Base-by-base conservation (phyloP, 225 moss, liverwort and hornwort genomes). In the Polytrichum formosum region DNA sequence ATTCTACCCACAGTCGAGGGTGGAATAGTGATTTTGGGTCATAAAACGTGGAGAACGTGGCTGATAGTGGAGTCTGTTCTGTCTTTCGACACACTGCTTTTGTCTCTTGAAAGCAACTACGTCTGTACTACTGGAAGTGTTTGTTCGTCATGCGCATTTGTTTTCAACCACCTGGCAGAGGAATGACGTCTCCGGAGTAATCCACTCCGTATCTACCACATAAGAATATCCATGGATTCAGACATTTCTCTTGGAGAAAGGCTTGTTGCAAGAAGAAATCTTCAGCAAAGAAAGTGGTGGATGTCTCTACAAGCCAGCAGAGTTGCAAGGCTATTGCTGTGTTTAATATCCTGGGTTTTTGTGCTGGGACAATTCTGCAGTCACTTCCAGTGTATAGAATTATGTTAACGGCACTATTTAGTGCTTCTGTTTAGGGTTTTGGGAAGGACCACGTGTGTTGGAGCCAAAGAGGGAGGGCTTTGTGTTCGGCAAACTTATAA, bases 311-410 rank as follows among this genome's bases (percentile, higher is more conserved):
- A 67, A 67, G 55, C 27, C 56, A 66, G 21, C 19, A 66, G 26
- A 31, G 25, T 63, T 33, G 18, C 28, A 33, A 10, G 29, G 70
- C 46, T 35, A 66, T 13, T 37, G 55, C 65, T 28, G n/a, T 28
- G 70, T 37, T 46, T 66, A 60, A 23, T 53, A 55, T 63, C 30
- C 60, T 27, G 63, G 76, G 61, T 31, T 70, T 72, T 63, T 63
- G 62, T 72, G 46, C 63, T 65, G 72, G 66, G 69, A 67, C 66
- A 68, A 37, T 72, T 76, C 70, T 74, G 59, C 22, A 56, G 13
- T 23, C 67, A 68, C 56, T 76, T 76, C 72, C 74, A 71, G 58
- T 80, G 71, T 74, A 22, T 54, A 79, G 76, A 72, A 74, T 63
- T 56, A 30, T 56, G 67, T 37, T 18, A 72, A n/a, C 67, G 17